phyloP scores from a whole-genome alignment of 2,329 filamentous ascomycete species.

The Lecanoromycetidae sp. region DNA sequence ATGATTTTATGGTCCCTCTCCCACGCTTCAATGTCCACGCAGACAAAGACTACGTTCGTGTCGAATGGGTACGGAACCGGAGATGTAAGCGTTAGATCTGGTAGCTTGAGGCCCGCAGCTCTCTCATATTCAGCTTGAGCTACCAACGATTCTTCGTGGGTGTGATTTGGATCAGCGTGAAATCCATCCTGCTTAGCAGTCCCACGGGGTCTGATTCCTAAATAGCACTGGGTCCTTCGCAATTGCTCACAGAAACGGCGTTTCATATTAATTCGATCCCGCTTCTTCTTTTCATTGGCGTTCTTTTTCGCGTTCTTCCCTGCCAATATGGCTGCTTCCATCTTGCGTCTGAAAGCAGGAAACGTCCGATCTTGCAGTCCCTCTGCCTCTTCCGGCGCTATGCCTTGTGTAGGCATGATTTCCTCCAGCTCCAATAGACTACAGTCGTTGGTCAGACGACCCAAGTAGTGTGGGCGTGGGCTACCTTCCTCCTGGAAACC shows the following conservation, averaged over 20 bases:
- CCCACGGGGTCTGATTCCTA: conserved; percentile 50
- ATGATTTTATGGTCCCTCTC: conserved; percentile 55
- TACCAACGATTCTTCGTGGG: conserved; percentile 21
- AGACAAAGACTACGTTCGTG: conserved; percentile 55
- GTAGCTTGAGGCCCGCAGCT: conserved; percentile 21
- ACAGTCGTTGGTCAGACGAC: conserved; percentile 18
- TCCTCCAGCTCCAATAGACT: conserved; percentile 29
- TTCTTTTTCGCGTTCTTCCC: conserved; percentile 39
- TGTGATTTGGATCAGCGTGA: conserved; percentile 16
- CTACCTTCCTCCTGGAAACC: conserved; percentile 49
- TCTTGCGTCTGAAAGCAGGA: conserved; percentile 41
- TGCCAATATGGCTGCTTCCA: conserved; percentile 40
- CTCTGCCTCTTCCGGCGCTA: conserved; percentile 24
- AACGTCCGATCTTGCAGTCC: conserved; percentile 24
- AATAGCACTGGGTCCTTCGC: conserved; percentile 54
- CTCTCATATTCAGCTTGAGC: conserved; percentile 21
- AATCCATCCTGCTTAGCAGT: conserved; percentile 13
- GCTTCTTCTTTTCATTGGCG: conserved; percentile 38
- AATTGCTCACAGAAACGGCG: conserved; percentile 44
- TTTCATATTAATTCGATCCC: conserved; percentile 32
- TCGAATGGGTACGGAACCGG: conserved; percentile 39
- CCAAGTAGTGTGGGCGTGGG: conserved; percentile 48
- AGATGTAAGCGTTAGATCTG: conserved; percentile 34
- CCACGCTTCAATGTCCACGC: conserved; percentile 71
- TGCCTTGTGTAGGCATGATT: conserved; percentile 23